A percentile compares a stretch with the other conserved stretches of the same genome.
phyloP scores from a whole-genome alignment of 805 yeast genomes.

The Barnettozyma vustinii region DNA sequence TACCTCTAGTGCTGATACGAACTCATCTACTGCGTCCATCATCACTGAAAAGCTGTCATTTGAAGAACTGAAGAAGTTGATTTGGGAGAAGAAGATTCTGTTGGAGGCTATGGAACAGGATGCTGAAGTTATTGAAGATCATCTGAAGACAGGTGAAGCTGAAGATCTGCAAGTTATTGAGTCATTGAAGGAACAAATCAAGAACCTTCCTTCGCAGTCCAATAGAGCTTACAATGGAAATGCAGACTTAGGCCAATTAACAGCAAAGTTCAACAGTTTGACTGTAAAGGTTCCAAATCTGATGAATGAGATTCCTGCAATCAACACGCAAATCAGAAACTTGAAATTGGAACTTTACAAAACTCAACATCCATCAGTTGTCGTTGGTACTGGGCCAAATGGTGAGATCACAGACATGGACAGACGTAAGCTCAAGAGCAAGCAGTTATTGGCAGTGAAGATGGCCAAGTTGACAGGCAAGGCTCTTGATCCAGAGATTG shows the following conservation, averaged over 20 bases:
- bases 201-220: slow-evolving; percentile 30
- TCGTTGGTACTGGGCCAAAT: slow-evolving; percentile 80
- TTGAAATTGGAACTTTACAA: slow-evolving; percentile 62
- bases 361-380: slow-evolving; percentile 59
- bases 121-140: slow-evolving; percentile 29
- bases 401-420: slow-evolving; percentile 84
- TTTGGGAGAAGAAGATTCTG: slow-evolving; percentile 71
- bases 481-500: slow-evolving; percentile 34
- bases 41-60: slow-evolving; percentile 24
- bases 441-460: slow-evolving; percentile 70
- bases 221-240: neutral
- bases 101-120: slow-evolving; percentile 41
- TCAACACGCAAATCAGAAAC: slow-evolving; percentile 61
- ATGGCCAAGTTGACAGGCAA: slow-evolving; percentile 93
- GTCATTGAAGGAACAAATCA: slow-evolving; percentile 41
- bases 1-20: neutral
- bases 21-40: neutral
- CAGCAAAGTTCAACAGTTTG: slow-evolving; percentile 22
- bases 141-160: slow-evolving; percentile 41
- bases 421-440: slow-evolving; percentile 69
- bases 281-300: slow-evolving; percentile 51
- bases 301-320: slow-evolving; percentile 50
- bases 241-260: slow-evolving; percentile 31
- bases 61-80: slow-evolving; percentile 57
- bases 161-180: slow-evolving; percentile 37